Evolutionary conservation across 139 green algal species (phyloP).

Genomic region (Edaphochlamys debaryana): DNA sequence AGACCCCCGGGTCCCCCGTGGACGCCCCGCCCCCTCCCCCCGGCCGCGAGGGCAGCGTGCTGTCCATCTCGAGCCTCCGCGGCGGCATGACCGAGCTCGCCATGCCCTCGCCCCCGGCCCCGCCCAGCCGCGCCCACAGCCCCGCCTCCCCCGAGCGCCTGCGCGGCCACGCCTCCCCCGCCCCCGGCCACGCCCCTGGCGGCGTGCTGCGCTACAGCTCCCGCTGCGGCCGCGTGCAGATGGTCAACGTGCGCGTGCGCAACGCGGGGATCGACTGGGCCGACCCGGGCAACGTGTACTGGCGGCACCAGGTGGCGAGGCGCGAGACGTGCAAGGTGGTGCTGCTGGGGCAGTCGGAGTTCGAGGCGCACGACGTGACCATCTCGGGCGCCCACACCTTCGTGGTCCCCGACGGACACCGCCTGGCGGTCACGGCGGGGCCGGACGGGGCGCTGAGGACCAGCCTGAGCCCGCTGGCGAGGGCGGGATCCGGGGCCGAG

Average conservation of each 20-base stretch:
- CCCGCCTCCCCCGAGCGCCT: neutral
- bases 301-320: slow-evolving; percentile 81
- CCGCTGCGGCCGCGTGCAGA: slow-evolving; percentile 71
- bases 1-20: slow-evolving; percentile 44
- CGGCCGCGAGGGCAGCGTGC: neutral
- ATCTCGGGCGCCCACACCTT: slow-evolving; percentile 68
- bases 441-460: slow-evolving; percentile 3
- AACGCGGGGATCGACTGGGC: slow-evolving; percentile 93
- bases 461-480: neutral
- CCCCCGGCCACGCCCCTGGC: neutral
- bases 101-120: neutral
- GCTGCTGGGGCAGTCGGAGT: slow-evolving; percentile 90
- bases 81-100: slow-evolving; percentile 2
- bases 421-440: slow-evolving; percentile 71
- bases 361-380: slow-evolving; percentile 81
- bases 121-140: neutral
- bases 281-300: slow-evolving; percentile 80
- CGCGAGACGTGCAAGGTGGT: slow-evolving; percentile 74
- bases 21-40: neutral
- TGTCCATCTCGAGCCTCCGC: slow-evolving; percentile 27
- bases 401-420: slow-evolving; percentile 85
- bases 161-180: neutral
- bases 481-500: neutral
- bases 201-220: slow-evolving; percentile 53
- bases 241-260: slow-evolving; percentile 84